Evolutionary conservation across 352 stramenopile species (phyloP).

Genomic region (Globisporangium abappressorium): DNA sequence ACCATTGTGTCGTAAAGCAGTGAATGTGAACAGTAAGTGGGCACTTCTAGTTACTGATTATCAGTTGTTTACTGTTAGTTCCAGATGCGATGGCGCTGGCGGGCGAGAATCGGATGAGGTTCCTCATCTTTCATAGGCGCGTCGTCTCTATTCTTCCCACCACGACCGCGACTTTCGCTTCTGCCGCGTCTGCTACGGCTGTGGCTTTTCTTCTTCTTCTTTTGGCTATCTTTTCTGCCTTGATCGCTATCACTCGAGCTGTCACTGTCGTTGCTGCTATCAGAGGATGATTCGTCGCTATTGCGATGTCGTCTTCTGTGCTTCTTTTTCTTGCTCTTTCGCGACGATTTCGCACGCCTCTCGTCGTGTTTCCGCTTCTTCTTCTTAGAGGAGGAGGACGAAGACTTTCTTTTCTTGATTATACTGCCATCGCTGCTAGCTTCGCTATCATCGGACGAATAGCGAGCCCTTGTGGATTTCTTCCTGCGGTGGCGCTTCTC

Average conservation of each 20-base stretch:
- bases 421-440: constrained; percentile 6
- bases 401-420: constrained; percentile 1
- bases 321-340: constrained; percentile 16
- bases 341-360: constrained; percentile 9
- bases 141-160: not conserved
- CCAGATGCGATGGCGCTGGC: constrained; percentile 38
- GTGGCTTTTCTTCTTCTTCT: constrained; percentile 2
- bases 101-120: constrained; percentile 23
- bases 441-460: constrained; percentile 2
- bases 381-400: constrained; percentile 14
- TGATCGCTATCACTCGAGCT: not conserved
- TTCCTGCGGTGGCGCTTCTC: constrained; percentile 9
- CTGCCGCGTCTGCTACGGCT: constrained; percentile 1
- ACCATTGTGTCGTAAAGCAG: not conserved
- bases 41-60: not conserved
- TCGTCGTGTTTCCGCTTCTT: constrained; percentile 25
- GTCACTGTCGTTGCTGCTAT: constrained; percentile 2
- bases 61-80: constrained; percentile 19
- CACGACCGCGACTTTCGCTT: constrained; percentile 1
- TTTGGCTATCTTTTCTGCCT: not conserved
- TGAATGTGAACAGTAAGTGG: not conserved
- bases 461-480: not conserved
- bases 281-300: not conserved
- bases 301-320: not conserved
- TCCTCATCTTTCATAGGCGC: not conserved